Conservation (phyloP, 768 basidiomycete genomes). For the Hygrophorus russula region DNA sequence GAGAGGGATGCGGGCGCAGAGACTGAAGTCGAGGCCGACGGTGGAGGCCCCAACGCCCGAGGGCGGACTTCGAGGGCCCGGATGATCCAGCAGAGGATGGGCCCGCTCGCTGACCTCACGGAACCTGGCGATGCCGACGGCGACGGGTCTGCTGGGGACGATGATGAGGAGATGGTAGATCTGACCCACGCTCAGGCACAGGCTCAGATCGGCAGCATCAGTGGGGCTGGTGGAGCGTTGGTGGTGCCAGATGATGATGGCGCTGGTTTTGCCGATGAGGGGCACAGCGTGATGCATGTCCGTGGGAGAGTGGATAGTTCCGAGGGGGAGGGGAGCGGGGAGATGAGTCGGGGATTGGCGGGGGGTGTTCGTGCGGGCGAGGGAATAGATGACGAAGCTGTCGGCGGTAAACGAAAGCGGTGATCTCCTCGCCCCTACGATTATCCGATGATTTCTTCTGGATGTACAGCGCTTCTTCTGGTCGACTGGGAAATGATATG, state of each 20-base stretch:
- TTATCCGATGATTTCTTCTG: no score
- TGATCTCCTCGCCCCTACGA: slow-evolving; percentile 8
- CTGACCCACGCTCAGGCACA: no score
- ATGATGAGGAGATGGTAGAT: slow-evolving; percentile 6
- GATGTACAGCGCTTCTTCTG: no score
- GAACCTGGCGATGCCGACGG: no score
- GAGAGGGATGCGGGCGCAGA: slow-evolving; percentile 20
- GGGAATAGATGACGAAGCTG: slow-evolving; percentile 19
- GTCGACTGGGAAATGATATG: no score
- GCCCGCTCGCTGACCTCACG: no score
- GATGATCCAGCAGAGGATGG: no score
- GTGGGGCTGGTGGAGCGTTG: not conserved
- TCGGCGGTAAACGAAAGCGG: slow-evolving; percentile 26
- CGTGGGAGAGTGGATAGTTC: slow-evolving; percentile 6
- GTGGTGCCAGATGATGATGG: not conserved
- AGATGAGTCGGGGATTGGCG: not conserved
- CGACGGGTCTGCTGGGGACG: no score
- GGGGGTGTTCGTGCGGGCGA: slow-evolving; percentile 6
- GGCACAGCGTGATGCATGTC: slow-evolving; percentile 1
- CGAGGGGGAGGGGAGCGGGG: slow-evolving; percentile 6
- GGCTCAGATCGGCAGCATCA: not conserved
- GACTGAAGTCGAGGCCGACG: slow-evolving; percentile 28
- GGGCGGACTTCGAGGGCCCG: not conserved
- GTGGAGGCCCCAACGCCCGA: not conserved
- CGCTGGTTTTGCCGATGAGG: not conserved